Evolutionary conservation across 495 filamentous ascomycete species (phyloP).

Genomic region (Alectoria sarmentosa): DNA sequence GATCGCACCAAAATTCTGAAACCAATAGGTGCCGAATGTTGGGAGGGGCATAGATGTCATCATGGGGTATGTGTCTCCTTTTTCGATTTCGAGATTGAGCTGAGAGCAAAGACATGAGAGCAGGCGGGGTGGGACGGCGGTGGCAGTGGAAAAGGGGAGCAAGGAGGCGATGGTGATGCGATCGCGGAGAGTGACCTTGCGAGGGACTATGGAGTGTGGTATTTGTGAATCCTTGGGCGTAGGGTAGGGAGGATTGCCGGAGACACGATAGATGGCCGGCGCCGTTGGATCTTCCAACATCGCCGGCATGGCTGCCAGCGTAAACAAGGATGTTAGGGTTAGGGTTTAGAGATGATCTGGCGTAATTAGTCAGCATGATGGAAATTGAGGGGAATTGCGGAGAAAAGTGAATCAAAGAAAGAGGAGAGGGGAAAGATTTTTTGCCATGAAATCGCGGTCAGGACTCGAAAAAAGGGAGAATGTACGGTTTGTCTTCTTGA

Average conservation of each 20-base stretch:
- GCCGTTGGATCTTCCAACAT: slow-evolving; percentile 72
- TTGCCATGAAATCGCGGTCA: background rate
- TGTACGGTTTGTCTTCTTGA: background rate
- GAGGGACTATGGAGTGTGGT: slow-evolving; percentile 62
- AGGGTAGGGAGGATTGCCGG: slow-evolving; percentile 58
- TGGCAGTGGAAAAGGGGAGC: slow-evolving; percentile 71
- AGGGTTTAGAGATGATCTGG: background rate
- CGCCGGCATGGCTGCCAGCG: slow-evolving; percentile 61
- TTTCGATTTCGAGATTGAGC: slow-evolving; percentile 90
- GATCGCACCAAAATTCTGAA: slow-evolving; percentile 87
- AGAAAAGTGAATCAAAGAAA: background rate
- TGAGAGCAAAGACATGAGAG: slow-evolving; percentile 77
- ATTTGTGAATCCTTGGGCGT: slow-evolving; percentile 49
- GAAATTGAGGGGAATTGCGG: background rate
- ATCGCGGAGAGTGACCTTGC: slow-evolving; percentile 84
- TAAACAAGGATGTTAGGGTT: background rate
- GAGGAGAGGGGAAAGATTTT: background rate
- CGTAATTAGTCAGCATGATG: slow-evolving; percentile 11
- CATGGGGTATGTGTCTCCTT: slow-evolving; percentile 96
- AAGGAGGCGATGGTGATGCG: slow-evolving; percentile 86
- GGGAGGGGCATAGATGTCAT: slow-evolving; percentile 66
- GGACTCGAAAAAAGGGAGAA: background rate
- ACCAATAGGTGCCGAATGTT: slow-evolving; percentile 86
- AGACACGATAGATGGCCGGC: slow-evolving; percentile 44
- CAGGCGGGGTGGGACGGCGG: slow-evolving; percentile 67